Percentiles rank a stretch among this genome's conserved stretches.
Evolutionary conservation across 495 filamentous ascomycete genomes (phyloP).

Genomic region (Penicillium coffeae): DNA sequence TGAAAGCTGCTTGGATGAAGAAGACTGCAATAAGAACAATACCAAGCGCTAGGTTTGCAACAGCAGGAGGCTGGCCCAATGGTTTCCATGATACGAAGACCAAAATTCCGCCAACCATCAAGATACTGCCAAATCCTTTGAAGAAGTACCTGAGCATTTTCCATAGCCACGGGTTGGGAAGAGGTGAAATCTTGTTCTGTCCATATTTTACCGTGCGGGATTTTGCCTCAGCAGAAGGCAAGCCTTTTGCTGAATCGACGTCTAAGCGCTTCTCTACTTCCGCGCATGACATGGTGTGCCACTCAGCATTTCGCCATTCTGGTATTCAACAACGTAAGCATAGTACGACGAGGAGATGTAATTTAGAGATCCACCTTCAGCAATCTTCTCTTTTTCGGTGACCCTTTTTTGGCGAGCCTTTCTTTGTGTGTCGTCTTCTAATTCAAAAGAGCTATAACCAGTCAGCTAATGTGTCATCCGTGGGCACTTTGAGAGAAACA

Average conservation of each 20-base stretch:
- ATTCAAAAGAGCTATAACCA: conserved; percentile 4
- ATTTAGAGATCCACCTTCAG: not conserved
- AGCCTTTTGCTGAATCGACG: conserved; percentile 44
- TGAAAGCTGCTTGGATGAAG: conserved; percentile 65
- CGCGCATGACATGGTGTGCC: conserved; percentile 52
- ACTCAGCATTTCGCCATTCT: conserved; percentile 42
- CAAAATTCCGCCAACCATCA: conserved; percentile 58
- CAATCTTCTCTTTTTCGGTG: conserved; percentile 4
- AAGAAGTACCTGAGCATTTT: conserved; percentile 62
- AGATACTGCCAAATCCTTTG: conserved; percentile 63
- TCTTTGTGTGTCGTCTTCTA: conserved; percentile 7
- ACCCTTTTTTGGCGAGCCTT: not conserved
- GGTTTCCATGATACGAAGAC: conserved; percentile 69
- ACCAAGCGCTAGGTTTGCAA: conserved; percentile 62
- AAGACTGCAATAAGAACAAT: conserved; percentile 64
- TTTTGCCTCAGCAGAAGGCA: conserved; percentile 46
- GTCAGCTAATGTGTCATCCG: not conserved
- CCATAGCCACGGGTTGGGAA: conserved; percentile 47
- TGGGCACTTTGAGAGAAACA: not conserved
- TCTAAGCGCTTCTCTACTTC: conserved; percentile 53
- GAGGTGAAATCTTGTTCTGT: conserved; percentile 53
- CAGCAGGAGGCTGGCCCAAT: conserved; percentile 59
- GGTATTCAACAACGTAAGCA: not conserved
- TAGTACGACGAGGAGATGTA: not conserved
- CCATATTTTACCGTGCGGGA: conserved; percentile 47